Conservation (phyloP, 495 filamentous ascomycete species). For the Penicillium verhagenii region DNA sequence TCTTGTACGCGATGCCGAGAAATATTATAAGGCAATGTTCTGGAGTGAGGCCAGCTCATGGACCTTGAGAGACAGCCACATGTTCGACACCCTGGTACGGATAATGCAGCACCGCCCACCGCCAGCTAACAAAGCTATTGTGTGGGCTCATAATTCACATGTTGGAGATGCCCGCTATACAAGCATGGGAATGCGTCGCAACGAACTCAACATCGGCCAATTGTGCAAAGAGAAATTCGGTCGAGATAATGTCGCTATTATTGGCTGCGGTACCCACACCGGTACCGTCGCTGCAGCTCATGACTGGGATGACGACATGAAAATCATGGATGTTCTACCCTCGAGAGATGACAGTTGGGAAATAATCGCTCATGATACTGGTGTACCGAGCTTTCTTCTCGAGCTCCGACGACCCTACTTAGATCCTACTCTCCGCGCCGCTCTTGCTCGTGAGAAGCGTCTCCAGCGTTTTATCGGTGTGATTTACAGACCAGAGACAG, state of each 20-base stretch:
- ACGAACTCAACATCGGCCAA: conserved; percentile 57
- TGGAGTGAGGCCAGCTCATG: conserved; percentile 55
- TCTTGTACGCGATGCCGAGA: conserved; percentile 54
- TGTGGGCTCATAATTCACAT: conserved; percentile 63
- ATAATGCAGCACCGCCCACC: conserved; percentile 42
- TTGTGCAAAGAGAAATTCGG: conserved; percentile 52
- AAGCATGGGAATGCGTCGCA: conserved; percentile 49
- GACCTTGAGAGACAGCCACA: conserved; percentile 58
- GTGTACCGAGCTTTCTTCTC: conserved; percentile 46
- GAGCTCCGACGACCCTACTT: conserved; percentile 46
- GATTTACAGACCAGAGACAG: conserved; percentile 57
- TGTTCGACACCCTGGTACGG: conserved; percentile 54
- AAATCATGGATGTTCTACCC: conserved; percentile 48
- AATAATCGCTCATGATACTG: conserved; percentile 43
- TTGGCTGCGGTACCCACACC: conserved; percentile 53
- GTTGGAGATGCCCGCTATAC: conserved; percentile 58
- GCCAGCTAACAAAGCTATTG: conserved; percentile 47
- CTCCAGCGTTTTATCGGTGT: conserved; percentile 59
- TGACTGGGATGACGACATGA: conserved; percentile 58
- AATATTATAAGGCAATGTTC: conserved; percentile 60
- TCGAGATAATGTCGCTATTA: conserved; percentile 45
- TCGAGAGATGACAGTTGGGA: conserved; percentile 47
- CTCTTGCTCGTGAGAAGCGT: conserved; percentile 38
- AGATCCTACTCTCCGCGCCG: conserved; percentile 36
- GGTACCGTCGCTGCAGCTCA: conserved; percentile 58